Evolutionary conservation across 345 rosid species (phyloP).

Genomic region (Bruguiera gymnorhiza): DNA sequence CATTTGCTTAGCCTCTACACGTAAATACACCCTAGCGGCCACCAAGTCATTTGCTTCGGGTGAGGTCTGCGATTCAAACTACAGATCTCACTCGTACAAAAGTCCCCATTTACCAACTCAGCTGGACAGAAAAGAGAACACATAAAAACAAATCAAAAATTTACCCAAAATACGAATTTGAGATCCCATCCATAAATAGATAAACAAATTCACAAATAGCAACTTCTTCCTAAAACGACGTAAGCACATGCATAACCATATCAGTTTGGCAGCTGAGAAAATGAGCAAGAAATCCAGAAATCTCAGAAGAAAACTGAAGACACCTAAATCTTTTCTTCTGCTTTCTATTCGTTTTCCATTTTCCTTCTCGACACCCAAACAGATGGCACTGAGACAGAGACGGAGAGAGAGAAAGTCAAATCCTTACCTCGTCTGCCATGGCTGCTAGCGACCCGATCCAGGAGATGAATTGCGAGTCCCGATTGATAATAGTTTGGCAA

Average conservation of each 20-base stretch:
- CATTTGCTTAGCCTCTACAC: no score
- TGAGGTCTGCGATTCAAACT: no score
- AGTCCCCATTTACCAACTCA: no score
- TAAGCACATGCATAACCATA: neutral
- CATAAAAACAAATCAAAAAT: no score
- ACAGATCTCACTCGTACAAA: no score
- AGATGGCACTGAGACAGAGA: neutral
- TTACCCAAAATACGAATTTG: no score
- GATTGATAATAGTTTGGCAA: neutral
- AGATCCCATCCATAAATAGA: no score
- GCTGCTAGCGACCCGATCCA: neutral
- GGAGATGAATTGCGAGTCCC: neutral
- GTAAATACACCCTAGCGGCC: no score
- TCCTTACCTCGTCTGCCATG: neutral
- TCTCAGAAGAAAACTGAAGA: neutral
- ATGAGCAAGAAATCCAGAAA: neutral
- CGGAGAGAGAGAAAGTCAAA: neutral
- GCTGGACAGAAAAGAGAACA: no score
- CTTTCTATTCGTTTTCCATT: no score
- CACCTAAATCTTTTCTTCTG: no score
- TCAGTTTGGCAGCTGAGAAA: neutral
- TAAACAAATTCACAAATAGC: neutral
- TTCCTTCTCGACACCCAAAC: neutral
- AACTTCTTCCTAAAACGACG: neutral
- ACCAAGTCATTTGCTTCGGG: no score